These are phyloP conservation scores for Yamadazyma conglobata DNA, from an alignment of 1,139 yeast species.

Conservation along the genomic window DNA sequence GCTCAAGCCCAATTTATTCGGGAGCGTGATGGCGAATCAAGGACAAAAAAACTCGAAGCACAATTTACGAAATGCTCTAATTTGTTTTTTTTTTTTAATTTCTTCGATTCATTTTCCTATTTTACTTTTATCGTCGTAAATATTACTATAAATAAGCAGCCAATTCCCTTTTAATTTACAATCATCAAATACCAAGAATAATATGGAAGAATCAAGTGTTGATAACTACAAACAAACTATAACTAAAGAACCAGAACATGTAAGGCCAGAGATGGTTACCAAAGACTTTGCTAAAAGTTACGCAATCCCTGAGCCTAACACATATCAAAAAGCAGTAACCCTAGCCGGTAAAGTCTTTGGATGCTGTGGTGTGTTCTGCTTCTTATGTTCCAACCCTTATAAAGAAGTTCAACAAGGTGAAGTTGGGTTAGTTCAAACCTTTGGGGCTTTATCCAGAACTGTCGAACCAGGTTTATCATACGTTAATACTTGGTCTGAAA, in stretches of 20 bases:
- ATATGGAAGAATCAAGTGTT: conserved; percentile 12
- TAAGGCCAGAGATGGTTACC: conserved; percentile 30
- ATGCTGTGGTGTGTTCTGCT: conserved; percentile 57
- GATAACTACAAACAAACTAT: conserved; percentile 13
- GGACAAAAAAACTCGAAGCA: no score
- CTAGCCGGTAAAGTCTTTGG: conserved; percentile 50
- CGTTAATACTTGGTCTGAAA: conserved; percentile 65
- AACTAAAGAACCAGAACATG: conserved; percentile 20
- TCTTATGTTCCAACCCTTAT: conserved; percentile 60
- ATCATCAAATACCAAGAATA: no score
- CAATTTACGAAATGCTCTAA: no score
- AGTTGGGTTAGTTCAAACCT: conserved; percentile 66
- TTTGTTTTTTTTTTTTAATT: no score
- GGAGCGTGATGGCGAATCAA: no score
- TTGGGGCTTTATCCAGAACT: conserved; percentile 64
- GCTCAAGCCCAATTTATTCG: no score
- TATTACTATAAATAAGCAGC: no score
- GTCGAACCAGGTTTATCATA: conserved; percentile 70
- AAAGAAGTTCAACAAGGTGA: conserved; percentile 62
- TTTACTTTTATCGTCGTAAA: no score
- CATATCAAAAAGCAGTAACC: conserved; percentile 41
- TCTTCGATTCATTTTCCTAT: no score
- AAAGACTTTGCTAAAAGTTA: conserved; percentile 36
- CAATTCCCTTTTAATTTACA: no score
- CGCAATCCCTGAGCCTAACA: conserved; percentile 32